Conservation (phyloP, 129 eudicot species). For the Lactuca saligna region DNA sequence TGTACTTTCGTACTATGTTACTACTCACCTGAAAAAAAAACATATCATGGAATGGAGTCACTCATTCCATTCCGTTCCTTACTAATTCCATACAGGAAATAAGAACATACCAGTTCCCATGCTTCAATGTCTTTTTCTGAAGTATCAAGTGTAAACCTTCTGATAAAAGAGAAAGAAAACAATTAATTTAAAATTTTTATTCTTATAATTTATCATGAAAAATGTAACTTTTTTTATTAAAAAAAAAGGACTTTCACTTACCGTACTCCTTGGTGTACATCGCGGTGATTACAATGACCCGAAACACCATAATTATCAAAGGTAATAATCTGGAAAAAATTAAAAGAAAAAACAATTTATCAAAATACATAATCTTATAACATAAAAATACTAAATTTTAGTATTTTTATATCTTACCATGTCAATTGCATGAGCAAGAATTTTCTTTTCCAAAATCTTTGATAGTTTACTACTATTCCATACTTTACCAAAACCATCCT, state of each 20-base stretch:
- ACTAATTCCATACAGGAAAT: neutral
- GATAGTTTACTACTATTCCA: conserved; percentile 62
- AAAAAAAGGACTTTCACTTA: conserved; percentile 25
- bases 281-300: conserved; percentile 91
- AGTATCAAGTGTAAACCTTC: conserved; percentile 52
- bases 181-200: conserved; percentile 7
- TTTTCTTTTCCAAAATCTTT: conserved; percentile 45
- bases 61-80: no score
- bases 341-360: conserved; percentile 8
- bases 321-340: conserved; percentile 61
- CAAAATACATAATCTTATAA: neutral
- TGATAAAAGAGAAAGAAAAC: conserved; percentile 24
- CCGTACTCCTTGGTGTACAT: conserved; percentile 75
- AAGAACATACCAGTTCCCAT: conserved; percentile 75
- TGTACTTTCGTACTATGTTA: conserved; percentile 80
- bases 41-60: neutral
- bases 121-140: conserved; percentile 51
- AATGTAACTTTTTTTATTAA: neutral
- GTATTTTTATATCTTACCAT: conserved; percentile 39
- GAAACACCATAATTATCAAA: conserved; percentile 89
- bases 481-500: conserved; percentile 87
- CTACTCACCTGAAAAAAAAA: conserved; percentile 61
- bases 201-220: neutral
- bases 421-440: conserved; percentile 51
- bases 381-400: no score